Evolutionary conservation across 768 basidiomycete species (phyloP), one percentile per base, ranked within the genome.

Genomic region (Pisolithus orientalis): DNA sequence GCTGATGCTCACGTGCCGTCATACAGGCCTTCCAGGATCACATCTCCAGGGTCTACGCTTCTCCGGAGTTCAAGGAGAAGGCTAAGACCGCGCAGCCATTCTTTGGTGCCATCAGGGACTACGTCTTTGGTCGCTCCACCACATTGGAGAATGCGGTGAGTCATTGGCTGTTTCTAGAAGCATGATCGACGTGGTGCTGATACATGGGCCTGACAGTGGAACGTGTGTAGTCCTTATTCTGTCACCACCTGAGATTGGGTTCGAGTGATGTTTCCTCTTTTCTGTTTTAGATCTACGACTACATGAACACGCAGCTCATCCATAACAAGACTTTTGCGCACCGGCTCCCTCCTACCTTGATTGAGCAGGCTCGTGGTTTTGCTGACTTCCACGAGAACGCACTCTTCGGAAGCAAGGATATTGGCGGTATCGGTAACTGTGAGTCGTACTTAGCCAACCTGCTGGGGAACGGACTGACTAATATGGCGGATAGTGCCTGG

Each of bases 301-400:
- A 78, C 69, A 73, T 93, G 63, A 83, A 82, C 72, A 79, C 86
- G 16, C 75, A 90, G 64, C 75, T 87, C 57, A 77, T 75, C 47
- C 87, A 94, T 77, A 92, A 94, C 78, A 82, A 80, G 72, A 85
- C 85, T 28, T 93, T 84, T 57, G 84, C 85, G 2, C 77, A 83
- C 70, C 82, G 84, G 58, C 82, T 92, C 39, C 86, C 87, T n/a
- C 86, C 87, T n/a, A 83, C 78, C 11, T 76, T 84, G 66, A 64
- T 87, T 55, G 82, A 88, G 58, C 87, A 88, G 65, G 84, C 87
- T 37, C 85, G 81, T 47, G 76, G 75, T 55, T 78, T 84, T 55
- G 91, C 89, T 16, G 74, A 94, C 74, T 87, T 76, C 75, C 90
- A 92, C 68, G 89, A 93, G 67, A 72, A 79, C 54, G 82, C 79